phyloP scores from a whole-genome alignment of 148 eudicot genomes.

The Fagopyrum esculentum region DNA sequence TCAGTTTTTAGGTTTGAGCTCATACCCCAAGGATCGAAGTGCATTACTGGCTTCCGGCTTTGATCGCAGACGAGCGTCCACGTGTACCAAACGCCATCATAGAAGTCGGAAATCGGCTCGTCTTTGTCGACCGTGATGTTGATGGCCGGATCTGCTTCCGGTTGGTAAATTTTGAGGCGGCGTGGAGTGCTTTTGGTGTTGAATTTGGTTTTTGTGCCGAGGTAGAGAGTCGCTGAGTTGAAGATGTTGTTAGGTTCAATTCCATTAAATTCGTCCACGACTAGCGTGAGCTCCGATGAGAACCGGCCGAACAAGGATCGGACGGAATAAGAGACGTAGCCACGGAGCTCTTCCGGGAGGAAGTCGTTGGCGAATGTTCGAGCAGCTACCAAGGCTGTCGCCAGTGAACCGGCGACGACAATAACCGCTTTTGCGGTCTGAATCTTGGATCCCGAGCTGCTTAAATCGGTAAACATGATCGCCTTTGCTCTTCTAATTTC shows the following conservation, averaged over 20 bases:
- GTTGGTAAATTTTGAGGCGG: conserved; percentile 9
- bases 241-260: conserved; percentile 11
- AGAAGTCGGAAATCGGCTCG: conserved; percentile 2
- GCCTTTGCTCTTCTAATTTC: no score
- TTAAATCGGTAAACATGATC: neutral
- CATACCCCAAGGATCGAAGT: neutral
- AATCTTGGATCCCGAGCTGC: neutral
- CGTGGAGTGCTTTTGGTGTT: neutral
- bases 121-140: neutral
- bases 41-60: neutral
- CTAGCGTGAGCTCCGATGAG: conserved; percentile 12
- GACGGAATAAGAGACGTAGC: neutral
- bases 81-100: neutral
- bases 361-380: neutral
- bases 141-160: conserved; percentile 5
- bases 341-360: conserved; percentile 9
- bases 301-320: conserved; percentile 4
- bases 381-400: neutral
- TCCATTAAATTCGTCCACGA: conserved; percentile 5
- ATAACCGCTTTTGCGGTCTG: neutral
- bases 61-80: conserved; percentile 6
- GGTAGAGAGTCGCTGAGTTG: conserved; percentile 5
- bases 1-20: conserved; percentile 4
- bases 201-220: neutral
- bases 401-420: neutral